Evolutionary conservation across 805 yeast species (phyloP).

Genomic region (Starmerella vaccinii): DNA sequence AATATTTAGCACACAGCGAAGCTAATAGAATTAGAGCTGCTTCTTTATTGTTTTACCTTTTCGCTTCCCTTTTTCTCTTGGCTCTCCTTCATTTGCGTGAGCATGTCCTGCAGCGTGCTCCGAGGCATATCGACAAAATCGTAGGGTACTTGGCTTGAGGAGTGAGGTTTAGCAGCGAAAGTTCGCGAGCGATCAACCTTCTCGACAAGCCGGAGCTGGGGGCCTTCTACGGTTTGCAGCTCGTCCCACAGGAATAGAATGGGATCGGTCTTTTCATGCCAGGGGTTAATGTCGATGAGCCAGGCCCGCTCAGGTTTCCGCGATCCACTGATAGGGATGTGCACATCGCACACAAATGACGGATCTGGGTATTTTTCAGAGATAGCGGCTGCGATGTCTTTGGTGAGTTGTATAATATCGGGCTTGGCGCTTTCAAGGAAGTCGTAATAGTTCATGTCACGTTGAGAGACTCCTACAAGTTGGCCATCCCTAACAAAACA

Average conservation of each 20-base stretch:
- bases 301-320: constrained; percentile 38
- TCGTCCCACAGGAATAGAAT: constrained; percentile 80
- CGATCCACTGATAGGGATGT: constrained; percentile 60
- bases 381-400: constrained; percentile 38
- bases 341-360: constrained; percentile 66
- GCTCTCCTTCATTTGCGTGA: constrained; percentile 17
- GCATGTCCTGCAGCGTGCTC: constrained; percentile 20
- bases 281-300: constrained; percentile 81
- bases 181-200: constrained; percentile 56
- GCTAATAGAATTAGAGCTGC: too few species aligned
- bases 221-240: constrained; percentile 32
- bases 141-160: constrained; percentile 83
- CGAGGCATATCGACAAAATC: constrained; percentile 59
- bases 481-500: constrained; percentile 59
- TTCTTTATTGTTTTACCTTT: neutral
- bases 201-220: constrained; percentile 51
- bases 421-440: constrained; percentile 48
- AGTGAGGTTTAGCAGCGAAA: constrained; percentile 70
- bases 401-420: constrained; percentile 40
- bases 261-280: constrained; percentile 65
- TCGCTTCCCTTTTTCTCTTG: neutral
- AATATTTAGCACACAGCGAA: too few species aligned
- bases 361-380: constrained; percentile 43
- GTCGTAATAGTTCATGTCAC: constrained; percentile 76
- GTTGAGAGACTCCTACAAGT: constrained; percentile 67